phyloP scores from a whole-genome alignment of 768 basidiomycete species.

The Boletus patriciae region DNA sequence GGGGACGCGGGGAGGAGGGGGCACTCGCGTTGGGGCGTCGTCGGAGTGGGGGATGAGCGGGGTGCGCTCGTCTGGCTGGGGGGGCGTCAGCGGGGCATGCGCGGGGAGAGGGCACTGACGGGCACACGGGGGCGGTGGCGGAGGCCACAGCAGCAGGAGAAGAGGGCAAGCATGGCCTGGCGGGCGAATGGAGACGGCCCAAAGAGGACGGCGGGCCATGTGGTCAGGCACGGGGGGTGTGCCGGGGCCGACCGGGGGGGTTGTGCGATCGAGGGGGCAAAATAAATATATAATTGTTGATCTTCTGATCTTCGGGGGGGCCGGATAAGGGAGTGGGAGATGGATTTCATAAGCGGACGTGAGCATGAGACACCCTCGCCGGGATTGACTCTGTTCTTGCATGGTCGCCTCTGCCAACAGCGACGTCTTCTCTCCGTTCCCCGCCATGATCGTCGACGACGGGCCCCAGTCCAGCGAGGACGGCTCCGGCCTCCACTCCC shows the following conservation, averaged over 20 bases:
- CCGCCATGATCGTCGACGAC: conserved; percentile 57
- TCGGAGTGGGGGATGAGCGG: conserved; percentile 32
- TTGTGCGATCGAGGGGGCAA: conserved; percentile 30
- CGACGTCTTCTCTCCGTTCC: conserved; percentile 61
- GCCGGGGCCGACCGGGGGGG: conserved; percentile 21
- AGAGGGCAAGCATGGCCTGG: conserved; percentile 27
- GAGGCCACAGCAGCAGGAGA: conserved; percentile 31
- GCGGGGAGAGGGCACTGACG: conserved; percentile 10
- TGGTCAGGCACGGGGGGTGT: conserved; percentile 30
- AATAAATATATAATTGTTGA: conserved; percentile 18
- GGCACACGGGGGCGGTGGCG: conserved; percentile 20
- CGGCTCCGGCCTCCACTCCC: conserved; percentile 73
- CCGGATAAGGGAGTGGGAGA: conserved; percentile 29
- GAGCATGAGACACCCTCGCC: conserved; percentile 48
- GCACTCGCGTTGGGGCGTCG: conserved; percentile 27
- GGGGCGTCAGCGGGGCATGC: neutral
- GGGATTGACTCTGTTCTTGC: conserved; percentile 36
- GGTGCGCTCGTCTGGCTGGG: conserved; percentile 22
- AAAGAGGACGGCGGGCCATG: conserved; percentile 12
- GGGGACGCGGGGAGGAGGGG: neutral
- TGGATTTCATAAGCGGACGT: conserved; percentile 42
- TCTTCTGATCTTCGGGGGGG: conserved; percentile 35
- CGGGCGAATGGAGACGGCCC: neutral
- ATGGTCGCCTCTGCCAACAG: conserved; percentile 60
- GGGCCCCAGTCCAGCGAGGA: conserved; percentile 73